Evolutionary conservation across 371 early-diverging fungal genomes (phyloP).

Genomic region (Astathelohania contejeani): DNA sequence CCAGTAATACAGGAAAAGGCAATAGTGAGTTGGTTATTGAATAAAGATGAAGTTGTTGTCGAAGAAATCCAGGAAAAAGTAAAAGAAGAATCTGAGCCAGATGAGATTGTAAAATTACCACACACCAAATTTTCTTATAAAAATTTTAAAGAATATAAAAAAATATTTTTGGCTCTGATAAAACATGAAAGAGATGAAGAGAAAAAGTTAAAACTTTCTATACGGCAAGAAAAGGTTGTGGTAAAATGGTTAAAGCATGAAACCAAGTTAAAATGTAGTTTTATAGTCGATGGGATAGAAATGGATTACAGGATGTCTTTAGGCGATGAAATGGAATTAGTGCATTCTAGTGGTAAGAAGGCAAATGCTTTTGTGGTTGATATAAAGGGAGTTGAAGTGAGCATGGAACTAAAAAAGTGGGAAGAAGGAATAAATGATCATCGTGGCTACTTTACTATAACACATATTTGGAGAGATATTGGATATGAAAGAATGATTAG

Average conservation of each 20-base stretch:
- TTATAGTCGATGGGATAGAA: conserved; percentile 18
- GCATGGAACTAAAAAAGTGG: conserved; percentile 15
- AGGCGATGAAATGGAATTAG: conserved; percentile 33
- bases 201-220: conserved; percentile 30
- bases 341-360: conserved; percentile 13
- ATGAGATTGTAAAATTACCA: too few relatives aligned
- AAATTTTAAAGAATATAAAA: conserved; percentile 21
- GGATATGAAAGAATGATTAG: too few relatives aligned
- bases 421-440: conserved; percentile 16
- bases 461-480: conserved; percentile 31
- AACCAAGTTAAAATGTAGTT: conserved; percentile 13
- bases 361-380: conserved; percentile 20
- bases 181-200: conserved; percentile 26
- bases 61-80: too few relatives aligned
- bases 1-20: too few relatives aligned
- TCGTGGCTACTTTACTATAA: conserved; percentile 29
- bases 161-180: conserved; percentile 26
- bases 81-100: too few relatives aligned
- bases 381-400: conserved; percentile 24
- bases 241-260: conserved; percentile 21
- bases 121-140: too few relatives aligned
- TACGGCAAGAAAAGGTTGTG: conserved; percentile 29
- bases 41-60: too few relatives aligned
- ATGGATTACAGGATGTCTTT: conserved; percentile 27
- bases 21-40: too few relatives aligned